Conservation (phyloP, 176 grass and related monocot genomes). For the Bonia amplexicaulis region DNA sequence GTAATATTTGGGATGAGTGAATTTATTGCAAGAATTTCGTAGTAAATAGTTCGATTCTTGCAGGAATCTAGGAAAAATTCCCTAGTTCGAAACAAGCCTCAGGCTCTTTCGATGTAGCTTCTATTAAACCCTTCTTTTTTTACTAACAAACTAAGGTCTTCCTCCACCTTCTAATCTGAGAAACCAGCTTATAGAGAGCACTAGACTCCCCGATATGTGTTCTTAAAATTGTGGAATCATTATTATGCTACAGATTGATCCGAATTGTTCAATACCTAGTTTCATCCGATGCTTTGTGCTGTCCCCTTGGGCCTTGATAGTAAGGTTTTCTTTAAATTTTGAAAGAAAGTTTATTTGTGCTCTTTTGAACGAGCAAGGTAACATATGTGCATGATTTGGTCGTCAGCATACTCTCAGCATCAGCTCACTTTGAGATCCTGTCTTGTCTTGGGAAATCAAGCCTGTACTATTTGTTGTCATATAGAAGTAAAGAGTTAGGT, state of each 20-base stretch:
- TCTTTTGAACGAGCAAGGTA: background rate
- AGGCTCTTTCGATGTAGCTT: too few species aligned
- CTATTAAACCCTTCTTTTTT: background rate
- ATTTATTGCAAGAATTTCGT: too few species aligned
- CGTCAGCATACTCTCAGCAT: background rate
- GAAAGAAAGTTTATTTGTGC: background rate
- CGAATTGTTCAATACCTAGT: background rate
- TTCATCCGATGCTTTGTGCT: background rate
- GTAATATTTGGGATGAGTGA: too few species aligned
- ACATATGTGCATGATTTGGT: background rate
- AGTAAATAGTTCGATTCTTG: too few species aligned
- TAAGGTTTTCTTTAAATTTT: too few species aligned
- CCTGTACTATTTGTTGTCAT: background rate
- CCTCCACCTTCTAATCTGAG: background rate
- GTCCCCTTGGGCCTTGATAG: background rate
- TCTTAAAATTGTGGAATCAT: background rate
- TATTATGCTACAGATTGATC: background rate
- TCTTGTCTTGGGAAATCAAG: background rate
- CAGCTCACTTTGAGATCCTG: background rate
- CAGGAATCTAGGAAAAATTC: too few species aligned
- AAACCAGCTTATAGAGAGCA: background rate
- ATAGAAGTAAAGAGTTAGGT: background rate
- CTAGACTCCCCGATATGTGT: background rate
- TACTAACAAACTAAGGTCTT: background rate
- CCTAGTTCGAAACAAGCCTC: too few species aligned